A percentile compares a stretch with the other conserved stretches of the same genome.
Evolutionary conservation across 345 rosid genomes (phyloP).

Genomic region (thale cress (Arabidopsis thaliana)): TAIR10.1 NC_003075.7:1573001-1573500

Average conservation of each 20-base stretch:
- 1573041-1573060: not conserved
- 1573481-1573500: constrained; percentile 23
- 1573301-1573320: not conserved
- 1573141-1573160: too few species aligned
- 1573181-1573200: too few species aligned
- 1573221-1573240: not conserved
- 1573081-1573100: not conserved
- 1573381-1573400: constrained; percentile 35
- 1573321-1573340: not conserved
- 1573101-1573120: not conserved
- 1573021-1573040: constrained; percentile 22
- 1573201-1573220: too few species aligned
- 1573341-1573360: constrained; percentile 34
- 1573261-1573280: constrained; percentile 4
- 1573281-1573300: not conserved
- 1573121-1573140: too few species aligned
- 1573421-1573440: constrained; percentile 16
- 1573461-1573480: constrained; percentile 23
- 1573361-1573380: constrained; percentile 42
- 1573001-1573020: constrained; percentile 26
- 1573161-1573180: too few species aligned
- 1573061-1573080: not conserved
- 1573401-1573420: constrained; percentile 13
- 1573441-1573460: constrained; percentile 27
- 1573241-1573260: not conserved